Evolutionary conservation across 495 filamentous ascomycete genomes (phyloP).

Genomic region (Emericellopsis terricola): DNA sequence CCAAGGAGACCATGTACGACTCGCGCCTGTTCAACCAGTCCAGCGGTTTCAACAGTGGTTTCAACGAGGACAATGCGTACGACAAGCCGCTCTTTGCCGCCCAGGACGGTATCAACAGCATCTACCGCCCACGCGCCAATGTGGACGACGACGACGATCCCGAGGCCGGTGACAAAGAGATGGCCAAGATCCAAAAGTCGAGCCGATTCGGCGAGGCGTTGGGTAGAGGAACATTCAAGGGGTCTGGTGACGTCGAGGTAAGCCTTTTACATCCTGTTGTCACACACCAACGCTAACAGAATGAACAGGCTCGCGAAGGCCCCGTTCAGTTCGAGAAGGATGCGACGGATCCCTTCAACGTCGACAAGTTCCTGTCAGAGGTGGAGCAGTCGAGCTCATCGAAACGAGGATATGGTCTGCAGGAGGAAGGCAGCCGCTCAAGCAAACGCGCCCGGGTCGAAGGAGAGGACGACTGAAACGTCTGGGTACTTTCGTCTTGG

Average conservation of each 20-base stretch:
- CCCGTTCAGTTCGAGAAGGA: constrained; percentile 99
- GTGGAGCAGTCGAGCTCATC: constrained; percentile 42
- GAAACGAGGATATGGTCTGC: constrained; percentile 71
- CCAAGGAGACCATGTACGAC: constrained; percentile 87
- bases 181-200: constrained; percentile 71
- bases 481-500: background rate
- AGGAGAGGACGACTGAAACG: constrained; percentile 38
- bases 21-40: constrained; percentile 89
- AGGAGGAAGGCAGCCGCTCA: constrained; percentile 49
- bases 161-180: constrained; percentile 61
- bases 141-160: constrained; percentile 58
- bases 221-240: constrained; percentile 82
- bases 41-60: constrained; percentile 70
- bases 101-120: constrained; percentile 86
- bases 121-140: constrained; percentile 69
- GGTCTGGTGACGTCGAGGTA: constrained; percentile 71
- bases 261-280: constrained; percentile 12
- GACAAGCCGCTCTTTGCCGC: constrained; percentile 96
- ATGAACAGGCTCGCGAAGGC: constrained; percentile 49
- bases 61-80: constrained; percentile 96
- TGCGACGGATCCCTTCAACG: constrained; percentile 68
- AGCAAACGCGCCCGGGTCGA: constrained; percentile 69
- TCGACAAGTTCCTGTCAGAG: constrained; percentile 81
- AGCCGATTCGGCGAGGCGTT: constrained; percentile 67
- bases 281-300: constrained; percentile 13